phyloP scores from a whole-genome alignment of 2,329 filamentous ascomycete species.

The Aspergillus arachidicola region DNA sequence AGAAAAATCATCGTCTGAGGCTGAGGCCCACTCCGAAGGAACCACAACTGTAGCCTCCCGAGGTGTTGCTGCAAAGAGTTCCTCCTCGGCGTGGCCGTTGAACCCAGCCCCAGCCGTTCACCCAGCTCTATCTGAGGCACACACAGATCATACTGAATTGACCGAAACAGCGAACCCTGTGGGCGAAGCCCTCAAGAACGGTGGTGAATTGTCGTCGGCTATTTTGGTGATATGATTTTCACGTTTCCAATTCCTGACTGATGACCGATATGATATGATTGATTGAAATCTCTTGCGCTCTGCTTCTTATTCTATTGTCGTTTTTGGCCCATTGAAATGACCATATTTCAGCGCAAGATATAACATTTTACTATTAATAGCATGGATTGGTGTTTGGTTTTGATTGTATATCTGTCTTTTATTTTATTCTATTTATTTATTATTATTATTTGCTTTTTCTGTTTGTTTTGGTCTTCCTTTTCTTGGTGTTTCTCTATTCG shows the following conservation, averaged over 20 bases:
- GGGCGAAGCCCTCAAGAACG: not conserved
- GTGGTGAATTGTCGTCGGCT: not conserved
- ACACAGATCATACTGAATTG: not conserved
- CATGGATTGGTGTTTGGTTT: not conserved
- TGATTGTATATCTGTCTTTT: too few relatives aligned
- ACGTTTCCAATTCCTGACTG: not conserved
- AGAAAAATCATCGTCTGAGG: not conserved
- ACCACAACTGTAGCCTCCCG: not conserved
- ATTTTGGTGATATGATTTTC: not conserved
- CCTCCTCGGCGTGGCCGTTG: not conserved
- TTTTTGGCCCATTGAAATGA: not conserved
- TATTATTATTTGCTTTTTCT: not conserved
- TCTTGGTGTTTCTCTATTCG: not conserved
- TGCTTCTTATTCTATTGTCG: not conserved
- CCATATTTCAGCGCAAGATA: not conserved
- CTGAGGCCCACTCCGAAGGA: not conserved
- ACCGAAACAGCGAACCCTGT: not conserved
- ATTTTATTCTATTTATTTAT: not conserved
- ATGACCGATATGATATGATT: not conserved
- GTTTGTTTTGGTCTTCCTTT: not conserved
- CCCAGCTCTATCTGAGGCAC: not conserved
- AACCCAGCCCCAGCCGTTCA: not conserved
- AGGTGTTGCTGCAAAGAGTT: not conserved
- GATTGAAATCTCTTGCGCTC: not conserved
- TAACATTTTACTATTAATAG: not conserved